phyloP scores from a whole-genome alignment of 768 basidiomycete genomes.

The Xanthoconium stramineum region DNA sequence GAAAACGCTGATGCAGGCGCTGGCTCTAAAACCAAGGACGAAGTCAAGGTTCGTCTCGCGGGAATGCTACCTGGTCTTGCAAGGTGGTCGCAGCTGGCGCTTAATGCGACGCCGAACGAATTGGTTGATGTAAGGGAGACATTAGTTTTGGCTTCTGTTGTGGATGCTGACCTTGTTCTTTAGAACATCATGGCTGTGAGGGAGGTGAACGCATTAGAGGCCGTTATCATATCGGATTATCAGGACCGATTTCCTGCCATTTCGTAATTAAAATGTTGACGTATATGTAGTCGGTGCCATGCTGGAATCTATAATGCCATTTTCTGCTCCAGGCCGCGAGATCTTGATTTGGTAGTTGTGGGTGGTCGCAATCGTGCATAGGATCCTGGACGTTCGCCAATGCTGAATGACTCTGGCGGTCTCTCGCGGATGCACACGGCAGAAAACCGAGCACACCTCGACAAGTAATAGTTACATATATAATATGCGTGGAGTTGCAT shows the following conservation, averaged over 20 bases:
- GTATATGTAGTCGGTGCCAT: neutral
- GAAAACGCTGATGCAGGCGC: conserved; percentile 19
- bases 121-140: conserved; percentile 68
- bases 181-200: conserved; percentile 60
- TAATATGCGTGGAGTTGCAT: too few species aligned
- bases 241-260: conserved; percentile 42
- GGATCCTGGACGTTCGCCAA: too few species aligned
- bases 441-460: too few species aligned
- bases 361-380: neutral
- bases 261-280: conserved; percentile 8
- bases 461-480: too few species aligned
- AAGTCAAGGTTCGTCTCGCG: conserved; percentile 64
- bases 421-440: too few species aligned
- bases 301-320: neutral
- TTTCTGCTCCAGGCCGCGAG: neutral
- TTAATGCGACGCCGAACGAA: conserved; percentile 73
- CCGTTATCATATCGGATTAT: conserved; percentile 70
- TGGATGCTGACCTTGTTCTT: neutral
- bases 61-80: conserved; percentile 78
- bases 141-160: neutral
- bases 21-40: conserved; percentile 23
- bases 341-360: neutral
- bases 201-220: conserved; percentile 67
- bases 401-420: too few species aligned
- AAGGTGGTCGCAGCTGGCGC: conserved; percentile 68